Conservation (phyloP, 2,329 filamentous ascomycete species). For the Penicillium palitans region DNA sequence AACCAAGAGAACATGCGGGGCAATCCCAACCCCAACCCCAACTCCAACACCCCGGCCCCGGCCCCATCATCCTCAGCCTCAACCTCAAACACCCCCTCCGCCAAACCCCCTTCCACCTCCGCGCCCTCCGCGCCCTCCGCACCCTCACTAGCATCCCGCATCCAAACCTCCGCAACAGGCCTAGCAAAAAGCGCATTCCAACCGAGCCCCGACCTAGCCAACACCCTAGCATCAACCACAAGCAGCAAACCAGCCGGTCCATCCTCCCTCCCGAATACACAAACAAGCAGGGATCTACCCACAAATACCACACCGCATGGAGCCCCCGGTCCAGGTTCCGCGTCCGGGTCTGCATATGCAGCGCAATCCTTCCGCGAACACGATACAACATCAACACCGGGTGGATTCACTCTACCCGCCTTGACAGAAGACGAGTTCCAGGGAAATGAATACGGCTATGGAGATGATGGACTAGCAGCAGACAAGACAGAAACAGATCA, state of each 20-base stretch:
- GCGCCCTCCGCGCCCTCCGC: background rate
- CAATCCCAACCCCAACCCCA: conserved; percentile 1
- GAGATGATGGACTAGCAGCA: background rate
- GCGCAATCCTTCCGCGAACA: conserved; percentile 11
- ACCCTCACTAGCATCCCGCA: conserved; percentile 28
- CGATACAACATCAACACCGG: background rate
- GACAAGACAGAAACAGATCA: background rate
- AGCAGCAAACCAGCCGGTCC: conserved; percentile 14
- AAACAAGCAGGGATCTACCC: background rate
- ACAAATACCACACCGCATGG: background rate
- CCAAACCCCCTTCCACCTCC: background rate
- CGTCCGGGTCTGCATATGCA: background rate
- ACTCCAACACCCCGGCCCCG: background rate
- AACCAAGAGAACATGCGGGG: conserved; percentile 11
- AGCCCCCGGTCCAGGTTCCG: background rate
- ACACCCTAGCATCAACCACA: conserved; percentile 22
- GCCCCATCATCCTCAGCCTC: background rate
- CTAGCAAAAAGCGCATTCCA: conserved; percentile 35
- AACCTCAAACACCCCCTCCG: background rate
- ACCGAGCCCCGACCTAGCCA: conserved; percentile 17
- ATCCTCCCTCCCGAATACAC: background rate
- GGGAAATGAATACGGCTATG: background rate
- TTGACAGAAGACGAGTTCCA: conserved; percentile 26
- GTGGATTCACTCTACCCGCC: conserved; percentile 15
- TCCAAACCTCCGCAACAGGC: conserved; percentile 38